Evolutionary conservation across 139 green algal species (phyloP).

Genomic region (Edaphochlamys debaryana): DNA sequence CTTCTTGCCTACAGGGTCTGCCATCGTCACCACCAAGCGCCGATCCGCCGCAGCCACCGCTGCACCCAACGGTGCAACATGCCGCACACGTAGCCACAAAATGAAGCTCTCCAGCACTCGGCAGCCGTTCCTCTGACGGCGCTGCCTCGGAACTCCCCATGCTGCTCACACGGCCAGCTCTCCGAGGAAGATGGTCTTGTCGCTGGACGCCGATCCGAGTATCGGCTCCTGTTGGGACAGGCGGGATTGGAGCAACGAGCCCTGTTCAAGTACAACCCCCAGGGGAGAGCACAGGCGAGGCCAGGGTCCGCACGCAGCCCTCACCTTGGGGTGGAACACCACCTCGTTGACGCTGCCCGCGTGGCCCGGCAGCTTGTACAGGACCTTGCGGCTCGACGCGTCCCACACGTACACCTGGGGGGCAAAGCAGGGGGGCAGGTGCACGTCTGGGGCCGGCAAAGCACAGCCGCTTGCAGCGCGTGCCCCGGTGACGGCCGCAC

Average conservation of each 20-base stretch:
- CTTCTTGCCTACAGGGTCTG: too few species aligned
- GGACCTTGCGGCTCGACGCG: conserved; percentile 60
- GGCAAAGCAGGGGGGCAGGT: too few species aligned
- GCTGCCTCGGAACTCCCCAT: too few species aligned
- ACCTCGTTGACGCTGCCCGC: conserved; percentile 92
- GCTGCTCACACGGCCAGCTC: conserved; percentile 78
- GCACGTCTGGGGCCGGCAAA: background rate
- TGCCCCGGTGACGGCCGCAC: too few species aligned
- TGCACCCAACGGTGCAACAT: too few species aligned
- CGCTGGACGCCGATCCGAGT: conserved; percentile 75
- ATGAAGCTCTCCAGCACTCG: too few species aligned
- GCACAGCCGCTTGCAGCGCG: background rate
- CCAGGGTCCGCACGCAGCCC: background rate
- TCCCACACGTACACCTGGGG: conserved; percentile 76
- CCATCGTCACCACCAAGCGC: too few species aligned
- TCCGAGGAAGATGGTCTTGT: conserved; percentile 89
- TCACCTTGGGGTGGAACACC: conserved; percentile 90
- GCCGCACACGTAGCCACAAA: too few species aligned
- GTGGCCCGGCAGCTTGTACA: conserved; percentile 95
- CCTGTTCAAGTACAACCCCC: background rate
- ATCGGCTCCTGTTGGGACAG: conserved; percentile 71
- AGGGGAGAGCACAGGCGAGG: too few species aligned
- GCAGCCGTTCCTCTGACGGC: too few species aligned
- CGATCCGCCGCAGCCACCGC: too few species aligned
- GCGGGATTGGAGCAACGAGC: background rate